Evolutionary conservation across 768 basidiomycete species (phyloP), one percentile per base, ranked within the genome.

Genomic region (Paxillus ammoniavirescens): DNA sequence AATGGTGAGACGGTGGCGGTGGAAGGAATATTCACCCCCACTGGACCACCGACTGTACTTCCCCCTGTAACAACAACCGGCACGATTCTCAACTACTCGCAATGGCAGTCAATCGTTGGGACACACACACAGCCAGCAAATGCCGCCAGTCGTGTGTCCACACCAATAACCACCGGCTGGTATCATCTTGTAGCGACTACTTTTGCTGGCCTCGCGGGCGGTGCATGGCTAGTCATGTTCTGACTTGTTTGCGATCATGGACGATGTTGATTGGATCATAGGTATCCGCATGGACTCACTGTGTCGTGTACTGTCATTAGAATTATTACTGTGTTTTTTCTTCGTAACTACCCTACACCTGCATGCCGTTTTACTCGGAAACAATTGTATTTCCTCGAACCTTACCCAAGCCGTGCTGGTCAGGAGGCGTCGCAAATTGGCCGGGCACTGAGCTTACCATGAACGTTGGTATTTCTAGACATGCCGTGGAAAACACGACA

Each of bases 1-100:
- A 53, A 42, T 18, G 71, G 72, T 5, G 33, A 72, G 35, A 53
- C 63, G 5, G 57, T 61, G 33, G 58, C 56, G 1, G 0, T 57
- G 28, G 37, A 57, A 35, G 71, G 61, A 47, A 45, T 60, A 36
- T 72, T 72, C 56, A 72, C 68, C 0, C 71, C 71, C 23, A 69
- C 71, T 7, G 68, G 56, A 0, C 70, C 73, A 49, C 54, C 55
- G 15, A 57, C 60, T 26, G 63, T 58, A 8, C 63, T 68, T 5
- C 73, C 71, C 13, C 21, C 13, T 2, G 50, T 55, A 31, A 56
- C 68, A 17, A 67, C 62, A 10, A 65, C 66, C 0, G 72, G 72
- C 21, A 54, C 57, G 30, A 21, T 73, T 28, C 51, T 73, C 18
- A 41, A 51, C 31, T 67, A 69, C 44, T 66, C 65, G 4, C 65